phyloP scores from a whole-genome alignment of 495 filamentous ascomycete genomes.

The Xylaria nigripes region DNA sequence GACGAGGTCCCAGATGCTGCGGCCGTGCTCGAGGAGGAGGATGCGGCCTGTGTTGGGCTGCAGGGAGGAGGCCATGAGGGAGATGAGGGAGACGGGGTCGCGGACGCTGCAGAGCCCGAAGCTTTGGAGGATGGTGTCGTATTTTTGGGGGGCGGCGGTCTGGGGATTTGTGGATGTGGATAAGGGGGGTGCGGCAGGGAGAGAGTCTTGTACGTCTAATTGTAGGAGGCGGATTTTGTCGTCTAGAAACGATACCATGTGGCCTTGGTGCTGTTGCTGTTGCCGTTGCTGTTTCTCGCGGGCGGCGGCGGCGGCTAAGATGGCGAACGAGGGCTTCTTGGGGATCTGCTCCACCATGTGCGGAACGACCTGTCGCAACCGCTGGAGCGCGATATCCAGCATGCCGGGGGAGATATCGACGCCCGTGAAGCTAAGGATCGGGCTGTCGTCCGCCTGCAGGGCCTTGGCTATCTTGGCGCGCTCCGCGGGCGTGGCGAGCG shows the following conservation, averaged over 20 bases:
- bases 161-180: conserved; percentile 16
- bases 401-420: conserved; percentile 38
- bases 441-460: conserved; percentile 1
- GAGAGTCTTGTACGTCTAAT: conserved; percentile 28
- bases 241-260: conserved; percentile 27
- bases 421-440: conserved; percentile 36
- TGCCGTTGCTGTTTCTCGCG: background rate
- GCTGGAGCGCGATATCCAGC: conserved; percentile 34
- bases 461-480: background rate
- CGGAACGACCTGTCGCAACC: conserved; percentile 26
- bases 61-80: conserved; percentile 44
- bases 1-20: conserved; percentile 65
- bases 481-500: conserved; percentile 9
- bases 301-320: conserved; percentile 11
- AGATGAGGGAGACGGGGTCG: conserved; percentile 61
- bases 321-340: conserved; percentile 23
- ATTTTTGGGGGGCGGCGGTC: conserved; percentile 34
- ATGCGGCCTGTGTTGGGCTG: conserved; percentile 59
- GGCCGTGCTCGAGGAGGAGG: conserved; percentile 84
- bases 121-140: conserved; percentile 84
- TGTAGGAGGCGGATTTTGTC: conserved; percentile 31
- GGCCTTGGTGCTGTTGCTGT: background rate
- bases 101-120: conserved; percentile 87
- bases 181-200: conserved; percentile 20
- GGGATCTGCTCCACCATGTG: conserved; percentile 23